phyloP scores from a whole-genome alignment of 2,329 filamentous ascomycete genomes.

The Diaporthe citrichinensis region DNA sequence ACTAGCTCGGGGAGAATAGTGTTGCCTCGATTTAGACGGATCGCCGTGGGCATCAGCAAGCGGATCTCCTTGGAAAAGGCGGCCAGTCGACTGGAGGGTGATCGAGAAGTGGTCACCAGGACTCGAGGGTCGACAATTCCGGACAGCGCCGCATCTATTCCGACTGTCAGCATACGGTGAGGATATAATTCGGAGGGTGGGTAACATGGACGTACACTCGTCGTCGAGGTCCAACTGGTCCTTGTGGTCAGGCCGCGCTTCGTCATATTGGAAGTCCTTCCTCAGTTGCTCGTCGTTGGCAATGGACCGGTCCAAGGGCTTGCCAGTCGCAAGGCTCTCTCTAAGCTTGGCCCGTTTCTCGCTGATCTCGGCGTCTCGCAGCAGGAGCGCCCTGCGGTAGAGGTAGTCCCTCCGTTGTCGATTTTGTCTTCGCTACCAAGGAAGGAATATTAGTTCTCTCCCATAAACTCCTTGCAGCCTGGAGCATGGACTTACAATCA shows the following conservation, averaged over 20 bases:
- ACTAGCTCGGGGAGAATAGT: constrained; percentile 89
- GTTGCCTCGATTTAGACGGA: constrained; percentile 92
- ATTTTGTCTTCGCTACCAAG: constrained; percentile 75
- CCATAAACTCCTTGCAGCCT: background rate
- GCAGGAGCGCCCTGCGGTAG: constrained; percentile 87
- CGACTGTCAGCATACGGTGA: background rate
- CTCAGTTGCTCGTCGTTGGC: constrained; percentile 88
- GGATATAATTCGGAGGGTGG: background rate
- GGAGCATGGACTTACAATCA: constrained; percentile 52
- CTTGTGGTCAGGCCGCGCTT: constrained; percentile 79
- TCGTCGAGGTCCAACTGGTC: constrained; percentile 85
- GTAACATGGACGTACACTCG: constrained; percentile 71
- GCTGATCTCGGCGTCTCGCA: constrained; percentile 92
- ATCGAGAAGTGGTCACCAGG: constrained; percentile 90
- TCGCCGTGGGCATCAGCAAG: constrained; percentile 85
- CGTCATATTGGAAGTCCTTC: constrained; percentile 94
- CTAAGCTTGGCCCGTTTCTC: constrained; percentile 92
- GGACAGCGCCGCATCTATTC: constrained; percentile 77
- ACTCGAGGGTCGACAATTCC: constrained; percentile 91
- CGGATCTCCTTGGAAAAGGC: constrained; percentile 85
- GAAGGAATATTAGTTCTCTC: constrained; percentile 37
- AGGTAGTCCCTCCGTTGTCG: constrained; percentile 89
- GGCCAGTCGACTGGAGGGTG: constrained; percentile 86
- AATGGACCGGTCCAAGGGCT: constrained; percentile 84
- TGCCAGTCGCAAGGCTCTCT: constrained; percentile 88